A percentile compares a stretch with the other conserved stretches of the same genome.
phyloP scores from a whole-genome alignment of 164 flowering plant genomes.

The Berberis thunbergii region DNA sequence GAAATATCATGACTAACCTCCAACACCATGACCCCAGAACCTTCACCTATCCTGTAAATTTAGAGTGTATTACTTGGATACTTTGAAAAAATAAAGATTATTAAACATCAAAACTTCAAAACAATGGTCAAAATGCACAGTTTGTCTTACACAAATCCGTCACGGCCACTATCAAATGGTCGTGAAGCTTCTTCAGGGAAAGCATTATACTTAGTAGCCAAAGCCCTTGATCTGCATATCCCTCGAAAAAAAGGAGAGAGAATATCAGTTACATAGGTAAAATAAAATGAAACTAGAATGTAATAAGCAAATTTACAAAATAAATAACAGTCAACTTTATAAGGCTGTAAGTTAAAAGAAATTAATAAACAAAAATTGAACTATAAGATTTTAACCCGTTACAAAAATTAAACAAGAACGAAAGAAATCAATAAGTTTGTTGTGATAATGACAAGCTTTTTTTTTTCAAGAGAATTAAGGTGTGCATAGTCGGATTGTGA shows the following conservation, averaged over 20 bases:
- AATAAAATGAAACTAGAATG: background rate
- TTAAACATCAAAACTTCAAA: constrained; percentile 1
- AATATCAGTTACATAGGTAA: background rate
- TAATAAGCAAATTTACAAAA: too few species aligned
- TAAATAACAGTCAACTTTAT: too few species aligned
- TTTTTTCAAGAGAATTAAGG: background rate
- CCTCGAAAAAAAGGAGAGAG: background rate
- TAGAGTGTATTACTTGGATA: constrained; percentile 9
- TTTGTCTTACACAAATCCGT: constrained; percentile 87
- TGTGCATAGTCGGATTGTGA: background rate
- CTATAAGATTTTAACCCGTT: too few species aligned
- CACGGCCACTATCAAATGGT: constrained; percentile 88
- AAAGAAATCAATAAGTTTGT: too few species aligned
- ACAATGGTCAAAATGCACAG: background rate
- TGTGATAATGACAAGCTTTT: background rate
- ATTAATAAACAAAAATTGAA: too few species aligned
- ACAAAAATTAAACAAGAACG: too few species aligned
- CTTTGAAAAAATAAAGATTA: constrained; percentile 4
- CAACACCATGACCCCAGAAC: constrained; percentile 81
- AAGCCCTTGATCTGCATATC: constrained; percentile 50
- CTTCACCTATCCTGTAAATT: constrained; percentile 86
- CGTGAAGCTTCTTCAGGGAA: constrained; percentile 75
- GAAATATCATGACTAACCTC: constrained; percentile 51
- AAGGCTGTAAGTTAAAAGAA: too few species aligned
- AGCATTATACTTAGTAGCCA: constrained; percentile 75